These are phyloP conservation scores for Globisporangium camurandrum DNA, from an alignment of 352 stramenopile species.

Conservation along the genomic window DNA sequence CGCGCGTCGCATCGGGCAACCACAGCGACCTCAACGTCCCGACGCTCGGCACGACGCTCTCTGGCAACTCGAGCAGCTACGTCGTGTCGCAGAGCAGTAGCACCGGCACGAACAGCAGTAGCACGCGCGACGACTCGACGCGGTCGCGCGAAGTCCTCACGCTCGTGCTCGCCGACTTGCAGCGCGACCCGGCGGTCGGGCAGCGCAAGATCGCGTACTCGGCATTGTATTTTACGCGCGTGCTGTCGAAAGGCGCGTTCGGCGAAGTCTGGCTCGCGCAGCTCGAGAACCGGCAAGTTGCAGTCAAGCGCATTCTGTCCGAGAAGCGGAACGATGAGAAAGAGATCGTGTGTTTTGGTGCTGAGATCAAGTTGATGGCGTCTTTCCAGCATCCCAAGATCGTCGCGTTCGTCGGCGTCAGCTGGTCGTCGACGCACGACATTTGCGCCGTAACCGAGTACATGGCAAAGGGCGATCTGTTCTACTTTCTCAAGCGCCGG, in stretches of 20 bases:
- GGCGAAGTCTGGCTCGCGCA: slow-evolving; percentile 82
- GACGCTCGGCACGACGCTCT: slow-evolving; percentile 5
- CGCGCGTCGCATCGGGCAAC: background rate
- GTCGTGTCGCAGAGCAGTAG: slow-evolving; percentile 8
- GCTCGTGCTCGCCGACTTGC: slow-evolving; percentile 63
- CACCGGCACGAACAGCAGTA: slow-evolving; percentile 3
- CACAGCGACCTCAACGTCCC: background rate
- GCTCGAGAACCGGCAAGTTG: slow-evolving; percentile 69
- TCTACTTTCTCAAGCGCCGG: slow-evolving; percentile 63
- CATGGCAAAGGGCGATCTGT: slow-evolving; percentile 71
- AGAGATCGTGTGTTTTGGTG: slow-evolving; percentile 78
- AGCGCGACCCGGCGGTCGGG: slow-evolving; percentile 46
- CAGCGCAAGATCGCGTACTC: slow-evolving; percentile 56
- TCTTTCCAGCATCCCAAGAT: slow-evolving; percentile 78
- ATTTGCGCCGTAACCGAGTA: slow-evolving; percentile 78
- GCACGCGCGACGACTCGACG: slow-evolving; percentile 18
- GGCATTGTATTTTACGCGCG: slow-evolving; percentile 74
- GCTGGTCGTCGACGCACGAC: slow-evolving; percentile 61
- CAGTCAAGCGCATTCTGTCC: slow-evolving; percentile 73
- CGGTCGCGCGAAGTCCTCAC: slow-evolving; percentile 36
- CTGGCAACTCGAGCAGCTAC: slow-evolving; percentile 11
- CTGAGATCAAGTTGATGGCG: slow-evolving; percentile 84
- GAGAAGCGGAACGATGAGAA: slow-evolving; percentile 80
- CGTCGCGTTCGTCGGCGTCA: slow-evolving; percentile 73
- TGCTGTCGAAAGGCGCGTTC: slow-evolving; percentile 81